phyloP scores from a whole-genome alignment of 192 early-diverging fungal genomes.

The Coemansia reversa region DNA sequence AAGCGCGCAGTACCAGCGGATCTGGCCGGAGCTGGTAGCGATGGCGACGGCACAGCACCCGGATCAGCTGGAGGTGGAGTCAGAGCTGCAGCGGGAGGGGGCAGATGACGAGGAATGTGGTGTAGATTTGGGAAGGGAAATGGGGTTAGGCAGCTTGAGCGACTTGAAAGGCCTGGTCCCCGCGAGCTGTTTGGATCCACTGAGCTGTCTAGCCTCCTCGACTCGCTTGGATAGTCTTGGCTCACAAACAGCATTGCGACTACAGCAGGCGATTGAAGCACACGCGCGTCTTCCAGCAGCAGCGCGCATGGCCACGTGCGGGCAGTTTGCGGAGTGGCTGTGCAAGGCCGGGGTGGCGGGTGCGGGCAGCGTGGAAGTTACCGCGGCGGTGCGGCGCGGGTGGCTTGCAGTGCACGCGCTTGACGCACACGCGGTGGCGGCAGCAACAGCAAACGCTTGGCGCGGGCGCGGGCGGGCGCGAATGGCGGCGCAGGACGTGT shows the following conservation, averaged over 20 bases:
- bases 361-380: constrained; percentile 12
- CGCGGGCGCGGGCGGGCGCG: background rate
- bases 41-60: constrained; percentile 51
- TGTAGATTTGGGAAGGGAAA: background rate
- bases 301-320: constrained; percentile 37
- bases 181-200: background rate
- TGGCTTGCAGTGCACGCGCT: constrained; percentile 42
- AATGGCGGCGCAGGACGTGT: constrained; percentile 46
- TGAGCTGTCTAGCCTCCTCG: background rate
- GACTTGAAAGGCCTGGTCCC: background rate
- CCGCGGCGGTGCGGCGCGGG: constrained; percentile 29
- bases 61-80: constrained; percentile 44
- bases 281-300: constrained; percentile 24
- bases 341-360: constrained; percentile 21
- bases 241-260: background rate
- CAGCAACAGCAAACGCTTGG: constrained; percentile 40
- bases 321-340: constrained; percentile 20
- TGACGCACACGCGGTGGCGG: constrained; percentile 40
- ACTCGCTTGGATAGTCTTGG: background rate
- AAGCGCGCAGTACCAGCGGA: constrained; percentile 26
- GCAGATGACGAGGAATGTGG: background rate
- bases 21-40: constrained; percentile 51
- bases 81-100: constrained; percentile 34
- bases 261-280: constrained; percentile 21
- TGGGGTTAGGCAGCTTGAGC: background rate